Evolutionary conservation across 306 rosid species (phyloP), one percentile per base, ranked within the genome.

Genomic region (Senna tora): DNA sequence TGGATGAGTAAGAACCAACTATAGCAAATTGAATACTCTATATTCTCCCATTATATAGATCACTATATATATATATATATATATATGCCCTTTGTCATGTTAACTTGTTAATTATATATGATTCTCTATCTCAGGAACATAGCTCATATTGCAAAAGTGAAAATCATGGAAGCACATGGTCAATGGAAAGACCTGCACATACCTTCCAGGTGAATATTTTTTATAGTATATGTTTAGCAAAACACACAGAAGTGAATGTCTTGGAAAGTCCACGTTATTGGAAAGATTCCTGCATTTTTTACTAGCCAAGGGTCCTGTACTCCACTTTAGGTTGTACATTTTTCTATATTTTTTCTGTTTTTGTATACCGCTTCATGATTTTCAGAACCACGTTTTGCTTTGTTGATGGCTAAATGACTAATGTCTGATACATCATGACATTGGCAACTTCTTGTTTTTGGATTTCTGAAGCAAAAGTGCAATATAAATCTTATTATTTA

Each of bases 111-210:
- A 63, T 43, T 45, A 53, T 53, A 73, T 54, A 47, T 70, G 72
- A 66, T 62, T 58, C 45, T 38, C 61, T 28, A 54, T 75, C 72
- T 74, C 82, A 94, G 99, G 87, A 89, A 88, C 79, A 88, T 91
- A 53, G 81, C 87, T 32, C 96, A 91, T 64, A 88, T 94, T 72
- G 85, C 92, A 21, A 91, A 94, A 73, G 92, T 91, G 73, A 81
- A 61, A 83, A 17, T 88, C 67, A 86, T 87, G 90, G 87, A 68
- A 81, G 78, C 42, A 9, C 84, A 38, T 45, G 90, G 87, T 75
- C 68, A 19, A 14, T 94, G 97, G 99, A 57, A 89, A 81, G 92
- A 88, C 66, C 84, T 94, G 33, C 1, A n/a, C 14, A 84, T 94
- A 82, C 96, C 89, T 82, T 88, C 67, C 38, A 78, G 90, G 99